Base-by-base conservation (phyloP, 495 filamentous ascomycete genomes). In the Penicillium canescens region DNA sequence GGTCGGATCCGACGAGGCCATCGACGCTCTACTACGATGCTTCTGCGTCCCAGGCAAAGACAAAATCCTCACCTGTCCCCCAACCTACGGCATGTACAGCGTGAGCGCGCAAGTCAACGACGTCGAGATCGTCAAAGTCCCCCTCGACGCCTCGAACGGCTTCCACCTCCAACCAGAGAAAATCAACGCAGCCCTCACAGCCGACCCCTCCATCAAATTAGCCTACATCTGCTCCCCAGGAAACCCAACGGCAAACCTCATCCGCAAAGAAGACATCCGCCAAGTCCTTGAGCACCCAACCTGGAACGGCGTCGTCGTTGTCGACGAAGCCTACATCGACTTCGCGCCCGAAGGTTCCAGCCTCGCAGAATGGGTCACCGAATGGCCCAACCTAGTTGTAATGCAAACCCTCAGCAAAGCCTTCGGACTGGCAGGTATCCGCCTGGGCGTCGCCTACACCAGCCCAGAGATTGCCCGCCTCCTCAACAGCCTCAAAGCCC, bases 351-450 rank as follows among this genome's bases (percentile, higher is more conserved):
- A 88, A 37, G 86, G 84, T 18, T 82, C 87, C 31, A 90, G 85
- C 65, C 79, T 97, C 14, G 94, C 94, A n/a, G 89, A 96, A 67
- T 96, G 89, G 90, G 93, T 94, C 8, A 78, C 76, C 13, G 91
- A 95, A 62, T 95, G 86, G 84, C 92, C 93, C n/a, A 98, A 98
- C 66, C 78, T 98, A 10, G 92, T 96, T 18, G 91, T 98, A 34
- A 94, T 97, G 92, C 94, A 98, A 75, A 98, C 94, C 1, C 76
- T 97, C 11, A 92, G 88, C 62, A 98, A 98, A 70, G 94, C 90
- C 1, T 98, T 98, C 62, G 94, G 94, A 2, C 79, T 98, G 52
- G 94, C 94, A 2, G 94, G 94, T 13, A 96, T 98, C 61, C 80
- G 94, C 4, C 83, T 96, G 6, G 82, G 82, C 2, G 79, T 80